Evolutionary conservation across 2,329 filamentous ascomycete genomes (phyloP).

Genomic region (Penicillium hesseltinei): DNA sequence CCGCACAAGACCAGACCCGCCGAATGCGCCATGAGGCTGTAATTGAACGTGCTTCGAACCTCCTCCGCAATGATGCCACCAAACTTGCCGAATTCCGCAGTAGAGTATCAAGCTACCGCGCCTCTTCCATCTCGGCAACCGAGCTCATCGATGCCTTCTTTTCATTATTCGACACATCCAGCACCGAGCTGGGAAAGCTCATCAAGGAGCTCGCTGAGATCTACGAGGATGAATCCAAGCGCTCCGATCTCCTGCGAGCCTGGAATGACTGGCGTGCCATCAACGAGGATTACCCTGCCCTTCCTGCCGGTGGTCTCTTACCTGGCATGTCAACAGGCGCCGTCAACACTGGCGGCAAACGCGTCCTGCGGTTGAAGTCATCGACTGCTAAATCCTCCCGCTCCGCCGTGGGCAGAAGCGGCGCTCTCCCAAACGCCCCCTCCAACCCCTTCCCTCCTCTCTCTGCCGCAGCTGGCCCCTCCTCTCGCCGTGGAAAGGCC

Average conservation of each 20-base stretch:
- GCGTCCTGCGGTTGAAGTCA: constrained; percentile 66
- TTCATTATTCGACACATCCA: constrained; percentile 76
- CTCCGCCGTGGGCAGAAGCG: constrained; percentile 61
- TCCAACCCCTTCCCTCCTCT: constrained; percentile 50
- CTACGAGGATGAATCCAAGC: constrained; percentile 78
- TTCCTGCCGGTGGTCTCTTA: constrained; percentile 72
- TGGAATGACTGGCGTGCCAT: constrained; percentile 97
- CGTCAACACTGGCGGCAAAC: constrained; percentile 52
- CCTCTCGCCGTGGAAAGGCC: constrained; percentile 21
- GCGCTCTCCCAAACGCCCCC: constrained; percentile 43
- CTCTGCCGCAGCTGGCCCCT: constrained; percentile 25
- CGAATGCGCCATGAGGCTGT: constrained; percentile 78
- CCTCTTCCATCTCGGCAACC: constrained; percentile 65
- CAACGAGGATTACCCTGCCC: constrained; percentile 89
- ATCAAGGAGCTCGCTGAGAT: constrained; percentile 90
- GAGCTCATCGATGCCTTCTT: constrained; percentile 87
- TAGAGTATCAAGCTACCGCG: constrained; percentile 75
- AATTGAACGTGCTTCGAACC: constrained; percentile 75
- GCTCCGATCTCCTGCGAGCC: constrained; percentile 70
- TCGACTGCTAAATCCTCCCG: constrained; percentile 67
- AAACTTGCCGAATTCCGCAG: constrained; percentile 77
- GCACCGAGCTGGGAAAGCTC: constrained; percentile 79
- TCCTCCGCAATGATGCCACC: constrained; percentile 71
- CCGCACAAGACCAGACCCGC: constrained; percentile 77
- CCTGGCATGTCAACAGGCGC: constrained; percentile 51